Base-by-base conservation (phyloP, 2,329 filamentous ascomycete genomes). In the Fusarium sp. region DNA sequence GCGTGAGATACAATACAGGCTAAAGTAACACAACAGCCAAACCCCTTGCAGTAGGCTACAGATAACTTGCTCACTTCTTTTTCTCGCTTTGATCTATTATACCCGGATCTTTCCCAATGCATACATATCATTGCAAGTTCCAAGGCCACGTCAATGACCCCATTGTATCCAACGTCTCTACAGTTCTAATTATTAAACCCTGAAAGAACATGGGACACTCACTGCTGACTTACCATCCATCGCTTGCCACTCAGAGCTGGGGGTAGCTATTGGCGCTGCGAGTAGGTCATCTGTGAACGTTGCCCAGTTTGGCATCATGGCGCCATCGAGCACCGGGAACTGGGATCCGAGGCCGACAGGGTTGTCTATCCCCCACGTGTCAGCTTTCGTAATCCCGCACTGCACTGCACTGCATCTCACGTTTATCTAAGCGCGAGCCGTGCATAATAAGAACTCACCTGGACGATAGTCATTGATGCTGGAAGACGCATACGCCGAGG, bases 251-350 rank as follows among this genome's bases (percentile, higher is more conserved):
- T 63, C 6, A 20, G 18, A 13, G 18, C 4, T 37, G 3, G 42
- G 24, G 3, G 21, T 38, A 20, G 21, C 3, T 3, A 38, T 43
- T 15, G 48, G 37, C 1, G 24, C 37, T 20, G 42, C 13, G 7
- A 63, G 18, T 2, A 63, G 20, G 12, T 63, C 57, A 16, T 63
- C 57, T 6, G 57, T 24, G 15, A 46, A 35, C 3, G 48, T 29
- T 21, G 35, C 42, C 60, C 57, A 63, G n/a, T 63, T 44, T 2
- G 57, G 48, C 16, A 63, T 48, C 29, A 63, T 33, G 6, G 57
- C 6, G 1, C 10, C 31, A 29, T 63, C 24, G 3, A 56, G 21
- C 1, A 28, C 4, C 4, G 47, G 57, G 16, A 56, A 63, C 9
- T 63, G 29, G 12, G 33, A 28, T n/a, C 21, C 31, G 16, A 39